Percentiles rank a stretch among this genome's conserved stretches.
Conservation (phyloP, 768 basidiomycete species). For the Amanita brunnescens region DNA sequence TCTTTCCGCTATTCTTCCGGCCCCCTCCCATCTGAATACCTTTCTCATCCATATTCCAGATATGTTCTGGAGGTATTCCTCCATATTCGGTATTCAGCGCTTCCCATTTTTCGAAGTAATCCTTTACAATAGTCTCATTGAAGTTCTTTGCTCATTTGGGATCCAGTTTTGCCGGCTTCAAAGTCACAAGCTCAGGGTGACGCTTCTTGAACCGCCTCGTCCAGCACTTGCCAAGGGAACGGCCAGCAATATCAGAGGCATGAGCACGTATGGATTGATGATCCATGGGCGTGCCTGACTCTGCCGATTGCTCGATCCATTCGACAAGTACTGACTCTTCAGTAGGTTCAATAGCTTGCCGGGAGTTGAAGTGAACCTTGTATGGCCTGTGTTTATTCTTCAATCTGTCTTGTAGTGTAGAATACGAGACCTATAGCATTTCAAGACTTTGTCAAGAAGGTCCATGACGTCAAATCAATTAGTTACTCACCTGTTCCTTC, state of each 20-base stretch:
- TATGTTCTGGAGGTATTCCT: conserved; percentile 17
- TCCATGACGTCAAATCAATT: too few species aligned
- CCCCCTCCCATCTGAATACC: conserved; percentile 22
- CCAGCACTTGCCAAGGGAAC: neutral
- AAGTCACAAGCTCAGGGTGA: neutral
- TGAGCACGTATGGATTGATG: neutral
- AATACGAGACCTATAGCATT: neutral
- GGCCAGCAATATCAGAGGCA: neutral
- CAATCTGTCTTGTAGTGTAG: neutral
- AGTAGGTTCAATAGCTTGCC: neutral
- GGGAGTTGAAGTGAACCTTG: neutral
- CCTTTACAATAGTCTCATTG: conserved; percentile 2
- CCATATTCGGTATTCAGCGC: neutral
- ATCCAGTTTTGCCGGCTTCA: neutral
- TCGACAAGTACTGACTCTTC: neutral
- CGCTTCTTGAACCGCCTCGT: neutral
- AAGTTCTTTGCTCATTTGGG: conserved; percentile 1
- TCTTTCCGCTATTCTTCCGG: conserved; percentile 6
- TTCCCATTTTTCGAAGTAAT: neutral
- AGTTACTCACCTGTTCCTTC: too few species aligned
- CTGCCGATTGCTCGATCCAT: neutral
- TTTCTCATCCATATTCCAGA: conserved; percentile 24
- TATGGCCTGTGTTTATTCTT: neutral
- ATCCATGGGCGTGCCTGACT: neutral
- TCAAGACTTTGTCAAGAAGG: too few species aligned